A percentile compares a stretch with the other conserved stretches of the same genome.
Evolutionary conservation across 108 stramenopile species (phyloP).

Genomic region (Asterionellopsis glacialis): DNA sequence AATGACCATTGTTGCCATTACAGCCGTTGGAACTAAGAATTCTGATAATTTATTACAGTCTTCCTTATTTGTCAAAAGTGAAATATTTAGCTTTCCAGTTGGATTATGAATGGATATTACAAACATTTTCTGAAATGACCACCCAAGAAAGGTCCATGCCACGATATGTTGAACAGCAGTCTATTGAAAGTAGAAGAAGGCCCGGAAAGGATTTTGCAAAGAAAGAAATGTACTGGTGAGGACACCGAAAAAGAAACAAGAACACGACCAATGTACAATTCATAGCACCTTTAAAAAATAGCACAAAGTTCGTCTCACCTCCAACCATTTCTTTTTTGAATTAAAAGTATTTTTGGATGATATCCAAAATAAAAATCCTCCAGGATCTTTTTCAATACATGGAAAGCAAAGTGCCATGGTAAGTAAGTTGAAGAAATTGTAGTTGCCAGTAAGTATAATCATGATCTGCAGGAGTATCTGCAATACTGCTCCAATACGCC

Average conservation of each 20-base stretch:
- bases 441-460: conserved; percentile 67
- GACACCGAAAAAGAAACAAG: too few species aligned
- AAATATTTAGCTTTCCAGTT: conserved; percentile 5
- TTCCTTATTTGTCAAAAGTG: conserved; percentile 23
- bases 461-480: conserved; percentile 58
- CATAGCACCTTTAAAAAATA: too few species aligned
- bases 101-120: conserved; percentile 12
- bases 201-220: too few species aligned
- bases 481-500: conserved; percentile 36
- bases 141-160: conserved; percentile 8
- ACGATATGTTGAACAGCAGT: background rate
- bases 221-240: too few species aligned
- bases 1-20: conserved; percentile 6
- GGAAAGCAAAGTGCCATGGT: conserved; percentile 55
- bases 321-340: background rate
- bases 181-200: background rate
- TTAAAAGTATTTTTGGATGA: background rate
- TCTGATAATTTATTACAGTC: conserved; percentile 21
- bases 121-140: conserved; percentile 26
- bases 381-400: conserved; percentile 19
- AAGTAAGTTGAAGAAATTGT: conserved; percentile 77
- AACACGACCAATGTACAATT: too few species aligned
- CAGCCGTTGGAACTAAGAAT: conserved; percentile 10
- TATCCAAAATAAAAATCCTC: background rate
- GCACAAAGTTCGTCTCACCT: too few species aligned